Evolutionary conservation across 768 basidiomycete species (phyloP).

Genomic region (Chalciporus sphaerocephalus): DNA sequence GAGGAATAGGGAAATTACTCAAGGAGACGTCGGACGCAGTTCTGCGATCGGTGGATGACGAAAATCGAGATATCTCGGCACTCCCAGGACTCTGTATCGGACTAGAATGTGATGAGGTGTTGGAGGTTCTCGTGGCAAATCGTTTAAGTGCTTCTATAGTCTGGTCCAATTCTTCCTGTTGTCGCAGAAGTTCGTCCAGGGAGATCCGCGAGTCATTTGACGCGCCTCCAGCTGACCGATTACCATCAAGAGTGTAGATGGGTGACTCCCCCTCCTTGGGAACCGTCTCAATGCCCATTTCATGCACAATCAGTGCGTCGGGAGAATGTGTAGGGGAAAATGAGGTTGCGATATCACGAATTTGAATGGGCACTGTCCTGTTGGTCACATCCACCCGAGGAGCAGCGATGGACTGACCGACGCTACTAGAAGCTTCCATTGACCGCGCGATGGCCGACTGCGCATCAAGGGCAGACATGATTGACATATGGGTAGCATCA

Average conservation of each 20-base stretch:
- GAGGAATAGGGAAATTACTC: conserved; percentile 67
- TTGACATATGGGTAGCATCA: conserved; percentile 1
- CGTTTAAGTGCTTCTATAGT: conserved; percentile 57
- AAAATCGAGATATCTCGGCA: conserved; percentile 16
- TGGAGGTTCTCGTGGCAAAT: conserved; percentile 32
- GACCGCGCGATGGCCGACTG: conserved; percentile 6
- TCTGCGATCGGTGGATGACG: conserved; percentile 22
- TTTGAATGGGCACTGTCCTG: conserved; percentile 1
- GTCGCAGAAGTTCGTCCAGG: conserved; percentile 50
- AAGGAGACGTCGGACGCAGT: conserved; percentile 56
- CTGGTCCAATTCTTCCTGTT: conserved; percentile 60
- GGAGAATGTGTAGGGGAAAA: conserved; percentile 1
- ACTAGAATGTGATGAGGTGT: conserved; percentile 32
- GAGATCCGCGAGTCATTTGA: conserved; percentile 31
- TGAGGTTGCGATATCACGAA: background rate
- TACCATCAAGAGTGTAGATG: conserved; percentile 43
- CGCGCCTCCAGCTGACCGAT: conserved; percentile 11
- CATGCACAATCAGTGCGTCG: background rate
- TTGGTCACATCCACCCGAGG: conserved; percentile 1
- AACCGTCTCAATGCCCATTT: background rate
- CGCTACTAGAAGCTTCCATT: conserved; percentile 5
- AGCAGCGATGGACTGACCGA: conserved; percentile 1
- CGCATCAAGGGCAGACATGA: conserved; percentile 7
- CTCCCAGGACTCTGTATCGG: conserved; percentile 23
- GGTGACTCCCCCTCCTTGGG: conserved; percentile 33